phyloP scores from a whole-genome alignment of 2,329 filamentous ascomycete species.

The Tolypocladium sp. region DNA sequence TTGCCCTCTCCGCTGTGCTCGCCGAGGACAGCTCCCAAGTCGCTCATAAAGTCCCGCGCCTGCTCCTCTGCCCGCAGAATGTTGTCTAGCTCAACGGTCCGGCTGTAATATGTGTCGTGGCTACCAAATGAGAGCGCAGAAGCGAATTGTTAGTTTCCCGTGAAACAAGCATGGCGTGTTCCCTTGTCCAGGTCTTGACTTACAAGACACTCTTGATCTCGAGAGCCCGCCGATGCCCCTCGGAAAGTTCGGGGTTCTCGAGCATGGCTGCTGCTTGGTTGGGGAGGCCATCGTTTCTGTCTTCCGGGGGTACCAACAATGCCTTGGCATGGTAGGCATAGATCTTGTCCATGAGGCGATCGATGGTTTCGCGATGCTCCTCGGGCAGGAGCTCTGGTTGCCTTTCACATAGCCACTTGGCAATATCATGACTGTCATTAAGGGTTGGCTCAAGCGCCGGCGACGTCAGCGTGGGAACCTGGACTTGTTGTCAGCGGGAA shows the following conservation, averaged over 20 bases:
- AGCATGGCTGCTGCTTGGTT: conserved; percentile 19
- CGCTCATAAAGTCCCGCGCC: conserved; percentile 12
- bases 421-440: conserved; percentile 16
- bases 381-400: conserved; percentile 17
- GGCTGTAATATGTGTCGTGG: conserved; percentile 15
- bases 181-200: conserved; percentile 5
- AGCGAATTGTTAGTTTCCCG: neutral
- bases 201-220: conserved; percentile 21
- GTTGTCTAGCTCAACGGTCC: conserved; percentile 13
- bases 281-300: conserved; percentile 14
- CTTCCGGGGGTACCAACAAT: conserved; percentile 12
- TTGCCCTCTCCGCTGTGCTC: conserved; percentile 5
- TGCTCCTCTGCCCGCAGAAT: conserved; percentile 13
- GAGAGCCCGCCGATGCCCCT: conserved; percentile 16
- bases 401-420: conserved; percentile 16
- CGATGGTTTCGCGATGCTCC: conserved; percentile 12
- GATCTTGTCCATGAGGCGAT: conserved; percentile 14
- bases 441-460: conserved; percentile 11
- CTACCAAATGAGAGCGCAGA: conserved; percentile 5
- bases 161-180: neutral
- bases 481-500: neutral
- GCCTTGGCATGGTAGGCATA: conserved; percentile 16
- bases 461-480: conserved; percentile 19
- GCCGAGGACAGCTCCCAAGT: conserved; percentile 9
- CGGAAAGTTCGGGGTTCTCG: conserved; percentile 14